Evolutionary conservation across 139 green algal genomes (phyloP).

Genomic region (Coelastrella sp.): DNA sequence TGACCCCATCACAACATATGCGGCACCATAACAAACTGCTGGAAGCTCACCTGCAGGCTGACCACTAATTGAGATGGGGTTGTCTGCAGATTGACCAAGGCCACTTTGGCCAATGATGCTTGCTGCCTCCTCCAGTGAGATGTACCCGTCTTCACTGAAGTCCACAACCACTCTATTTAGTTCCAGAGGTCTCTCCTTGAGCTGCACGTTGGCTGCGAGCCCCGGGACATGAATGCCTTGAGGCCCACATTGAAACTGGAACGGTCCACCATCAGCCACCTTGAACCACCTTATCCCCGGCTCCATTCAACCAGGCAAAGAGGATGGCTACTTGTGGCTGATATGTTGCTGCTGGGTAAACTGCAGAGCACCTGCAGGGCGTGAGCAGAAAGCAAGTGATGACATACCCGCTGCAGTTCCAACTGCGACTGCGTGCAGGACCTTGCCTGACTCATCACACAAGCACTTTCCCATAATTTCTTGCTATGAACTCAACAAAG

Average conservation of each 20-base stretch:
- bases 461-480: too few relatives aligned
- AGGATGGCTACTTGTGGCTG: too few relatives aligned
- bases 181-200: not conserved
- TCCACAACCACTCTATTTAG: not conserved
- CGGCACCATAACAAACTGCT: too few relatives aligned
- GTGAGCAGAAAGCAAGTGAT: too few relatives aligned
- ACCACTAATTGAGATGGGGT: not conserved
- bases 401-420: too few relatives aligned
- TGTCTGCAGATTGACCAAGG: not conserved
- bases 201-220: not conserved
- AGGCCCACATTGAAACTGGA: not conserved
- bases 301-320: too few relatives aligned
- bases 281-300: conserved; percentile 5
- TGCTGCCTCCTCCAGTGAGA: not conserved
- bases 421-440: too few relatives aligned
- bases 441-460: too few relatives aligned
- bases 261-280: not conserved
- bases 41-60: conserved; percentile 8
- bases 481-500: too few relatives aligned
- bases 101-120: not conserved
- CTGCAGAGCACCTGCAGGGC: too few relatives aligned
- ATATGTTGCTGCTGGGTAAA: too few relatives aligned
- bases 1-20: too few relatives aligned
- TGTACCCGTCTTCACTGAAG: not conserved
- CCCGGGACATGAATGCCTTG: not conserved